phyloP scores from a whole-genome alignment of 2,329 filamentous ascomycete species.

The Incumbomyces delicatus region DNA sequence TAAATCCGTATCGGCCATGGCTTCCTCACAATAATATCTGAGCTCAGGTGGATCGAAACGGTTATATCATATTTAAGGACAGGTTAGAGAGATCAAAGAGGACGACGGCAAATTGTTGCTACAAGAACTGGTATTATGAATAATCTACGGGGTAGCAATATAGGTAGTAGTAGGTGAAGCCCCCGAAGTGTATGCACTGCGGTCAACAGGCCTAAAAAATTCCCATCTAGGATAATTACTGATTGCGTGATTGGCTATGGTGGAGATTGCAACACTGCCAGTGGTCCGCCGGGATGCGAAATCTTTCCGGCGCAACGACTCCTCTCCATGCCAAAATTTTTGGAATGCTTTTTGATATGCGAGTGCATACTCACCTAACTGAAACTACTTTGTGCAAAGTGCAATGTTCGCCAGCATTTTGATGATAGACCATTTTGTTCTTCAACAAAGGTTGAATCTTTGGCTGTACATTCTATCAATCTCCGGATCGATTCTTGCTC shows the following conservation, averaged over 20 bases:
- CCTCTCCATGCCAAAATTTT: no score
- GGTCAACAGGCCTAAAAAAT: conserved; percentile 1
- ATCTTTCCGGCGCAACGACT: no score
- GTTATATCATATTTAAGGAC: background rate
- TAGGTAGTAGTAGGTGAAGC: no score
- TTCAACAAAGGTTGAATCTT: background rate
- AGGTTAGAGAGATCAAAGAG: background rate
- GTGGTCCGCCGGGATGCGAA: no score
- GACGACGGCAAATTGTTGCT: background rate
- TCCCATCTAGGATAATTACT: background rate
- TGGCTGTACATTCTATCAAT: background rate
- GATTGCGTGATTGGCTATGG: conserved; percentile 4
- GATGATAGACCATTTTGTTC: background rate
- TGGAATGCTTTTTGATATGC: no score
- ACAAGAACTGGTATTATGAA: background rate
- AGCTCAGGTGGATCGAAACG: background rate
- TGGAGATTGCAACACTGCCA: no score
- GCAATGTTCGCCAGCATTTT: conserved; percentile 2
- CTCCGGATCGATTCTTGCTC: background rate
- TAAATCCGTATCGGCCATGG: conserved; percentile 4
- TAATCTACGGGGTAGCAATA: no score
- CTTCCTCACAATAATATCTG: background rate
- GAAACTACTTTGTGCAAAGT: background rate
- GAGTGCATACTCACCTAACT: no score
- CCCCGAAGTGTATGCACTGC: no score